Evolutionary conservation across 1,284 basidiomycete species (phyloP), one percentile per base, ranked within the genome.

Genomic region (Trichosporon faecale): DNA sequence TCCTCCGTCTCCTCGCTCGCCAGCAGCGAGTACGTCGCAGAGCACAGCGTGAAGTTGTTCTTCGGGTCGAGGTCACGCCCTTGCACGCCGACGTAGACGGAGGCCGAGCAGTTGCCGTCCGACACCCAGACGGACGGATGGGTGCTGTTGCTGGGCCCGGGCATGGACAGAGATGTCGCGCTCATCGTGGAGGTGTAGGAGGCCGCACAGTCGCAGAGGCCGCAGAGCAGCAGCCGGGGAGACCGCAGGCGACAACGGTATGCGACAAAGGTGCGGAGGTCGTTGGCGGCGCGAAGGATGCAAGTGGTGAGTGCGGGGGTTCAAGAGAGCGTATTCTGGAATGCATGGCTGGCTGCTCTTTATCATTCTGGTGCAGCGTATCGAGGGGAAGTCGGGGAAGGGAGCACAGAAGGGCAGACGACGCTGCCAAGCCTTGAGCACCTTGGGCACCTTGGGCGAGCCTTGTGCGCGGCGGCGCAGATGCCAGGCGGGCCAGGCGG

Each of bases 21-120:
- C 18, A 21, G 21, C 29, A 61, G 27, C 27, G 57, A 31, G 57
- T 61, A 61, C 29, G 57, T 61, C 57, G 57, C 57, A 2, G 16
- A n/a, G 57, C 57, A 61, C 14, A 61, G 57, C 29, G 57, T 61
- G 57, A 61, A 61, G 57, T 61, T 61, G 57, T 61, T 18, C 27
- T 61, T 61, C 29, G 57, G 27, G 29, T 61, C 57, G 29, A 61
- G 57, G 57, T 61, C 57, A 16, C 57, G 57, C 5, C 57, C 57
- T n/a, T 31, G 27, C 18, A 61, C 57, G 29, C 57, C 57, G 29
- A 61, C 29, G 29, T 61, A 61, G 6, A 61, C 57, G 3, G 57
- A 61, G 14, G 27, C 57, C 3, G 57, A 61, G 57, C 57, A 61
- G 57, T 31, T 61, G 12, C 57, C 57, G 57, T 61, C 29, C 57